phyloP scores from a whole-genome alignment of 2,329 filamentous ascomycete genomes.

The Beauveria caledonica region DNA sequence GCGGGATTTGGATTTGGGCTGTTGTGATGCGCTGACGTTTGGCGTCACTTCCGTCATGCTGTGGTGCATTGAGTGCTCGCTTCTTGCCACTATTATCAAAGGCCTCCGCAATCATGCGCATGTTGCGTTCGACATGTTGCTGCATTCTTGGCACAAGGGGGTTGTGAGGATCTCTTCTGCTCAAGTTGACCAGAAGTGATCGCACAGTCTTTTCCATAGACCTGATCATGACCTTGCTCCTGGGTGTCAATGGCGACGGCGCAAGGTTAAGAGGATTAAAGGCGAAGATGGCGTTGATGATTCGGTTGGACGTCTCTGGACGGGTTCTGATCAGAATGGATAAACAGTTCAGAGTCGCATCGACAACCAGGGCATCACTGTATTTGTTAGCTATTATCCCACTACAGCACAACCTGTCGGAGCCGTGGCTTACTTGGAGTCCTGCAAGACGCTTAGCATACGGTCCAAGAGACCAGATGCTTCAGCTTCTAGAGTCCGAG shows the following conservation, averaged over 20 bases:
- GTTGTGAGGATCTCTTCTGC: slow-evolving; percentile 79
- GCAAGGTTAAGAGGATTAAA: slow-evolving; percentile 87
- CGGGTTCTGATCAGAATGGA: slow-evolving; percentile 75
- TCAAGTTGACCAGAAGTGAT: slow-evolving; percentile 72
- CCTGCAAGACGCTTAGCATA: slow-evolving; percentile 76
- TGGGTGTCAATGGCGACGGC: slow-evolving; percentile 67
- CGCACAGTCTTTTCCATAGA: slow-evolving; percentile 94
- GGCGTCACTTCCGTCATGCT: slow-evolving; percentile 65
- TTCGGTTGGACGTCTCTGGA: slow-evolving; percentile 73
- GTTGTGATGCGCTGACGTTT: slow-evolving; percentile 67
- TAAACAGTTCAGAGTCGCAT: slow-evolving; percentile 84
- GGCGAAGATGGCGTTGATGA: slow-evolving; percentile 74
- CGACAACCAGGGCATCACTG: slow-evolving; percentile 81
- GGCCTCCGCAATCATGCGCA: slow-evolving; percentile 68
- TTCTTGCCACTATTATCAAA: slow-evolving; percentile 76
- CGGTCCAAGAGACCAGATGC: slow-evolving; percentile 84
- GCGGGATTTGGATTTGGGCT: slow-evolving; percentile 49
- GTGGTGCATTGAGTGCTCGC: slow-evolving; percentile 61
- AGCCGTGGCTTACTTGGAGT: slow-evolving; percentile 58
- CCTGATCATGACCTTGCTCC: slow-evolving; percentile 71
- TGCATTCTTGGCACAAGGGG: slow-evolving; percentile 71
- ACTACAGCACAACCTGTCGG: slow-evolving; percentile 7
- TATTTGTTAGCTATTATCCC: slow-evolving; percentile 14
- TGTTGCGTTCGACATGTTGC: slow-evolving; percentile 74
- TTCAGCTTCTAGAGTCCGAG: slow-evolving; percentile 82